Evolutionary conservation across 129 eudicot genomes (phyloP).

Genomic region (Sambucus nigra): DNA sequence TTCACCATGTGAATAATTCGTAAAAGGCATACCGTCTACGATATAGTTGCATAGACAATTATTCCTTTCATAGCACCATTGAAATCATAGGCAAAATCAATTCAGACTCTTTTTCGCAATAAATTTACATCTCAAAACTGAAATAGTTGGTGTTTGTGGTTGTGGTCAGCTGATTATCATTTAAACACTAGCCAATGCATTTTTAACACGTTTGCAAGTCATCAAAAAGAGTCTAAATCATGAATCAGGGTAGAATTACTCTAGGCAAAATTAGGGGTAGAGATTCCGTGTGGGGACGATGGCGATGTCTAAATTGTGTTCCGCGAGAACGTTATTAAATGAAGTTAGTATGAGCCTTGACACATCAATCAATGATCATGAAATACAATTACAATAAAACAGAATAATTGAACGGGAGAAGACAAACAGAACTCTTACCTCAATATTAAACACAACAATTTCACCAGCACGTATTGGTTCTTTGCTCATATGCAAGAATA

Average conservation of each 20-base stretch:
- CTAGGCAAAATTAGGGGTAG: no score
- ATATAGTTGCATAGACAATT: background rate
- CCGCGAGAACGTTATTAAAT: background rate
- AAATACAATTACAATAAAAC: slow-evolving; percentile 1
- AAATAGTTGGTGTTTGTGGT: no score
- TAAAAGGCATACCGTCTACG: background rate
- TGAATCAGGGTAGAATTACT: no score
- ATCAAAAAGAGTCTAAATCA: no score
- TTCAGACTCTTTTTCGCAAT: no score
- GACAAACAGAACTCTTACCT: slow-evolving; percentile 43
- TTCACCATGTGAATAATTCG: background rate
- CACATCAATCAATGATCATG: background rate
- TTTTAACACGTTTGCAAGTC: no score
- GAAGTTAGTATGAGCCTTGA: background rate
- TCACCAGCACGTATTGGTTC: slow-evolving; percentile 91
- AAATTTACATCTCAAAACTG: no score
- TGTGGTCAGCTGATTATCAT: no score
- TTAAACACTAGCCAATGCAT: no score
- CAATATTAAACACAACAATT: slow-evolving; percentile 75
- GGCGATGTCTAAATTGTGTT: no score
- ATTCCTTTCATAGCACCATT: background rate
- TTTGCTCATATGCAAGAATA: slow-evolving; percentile 64
- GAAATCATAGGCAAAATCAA: no score
- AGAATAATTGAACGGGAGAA: background rate
- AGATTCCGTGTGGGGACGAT: no score